These are phyloP conservation scores for Ustilago vetiveriae DNA, from an alignment of 1,284 basidiomycete species.

Conservation along the genomic window DNA sequence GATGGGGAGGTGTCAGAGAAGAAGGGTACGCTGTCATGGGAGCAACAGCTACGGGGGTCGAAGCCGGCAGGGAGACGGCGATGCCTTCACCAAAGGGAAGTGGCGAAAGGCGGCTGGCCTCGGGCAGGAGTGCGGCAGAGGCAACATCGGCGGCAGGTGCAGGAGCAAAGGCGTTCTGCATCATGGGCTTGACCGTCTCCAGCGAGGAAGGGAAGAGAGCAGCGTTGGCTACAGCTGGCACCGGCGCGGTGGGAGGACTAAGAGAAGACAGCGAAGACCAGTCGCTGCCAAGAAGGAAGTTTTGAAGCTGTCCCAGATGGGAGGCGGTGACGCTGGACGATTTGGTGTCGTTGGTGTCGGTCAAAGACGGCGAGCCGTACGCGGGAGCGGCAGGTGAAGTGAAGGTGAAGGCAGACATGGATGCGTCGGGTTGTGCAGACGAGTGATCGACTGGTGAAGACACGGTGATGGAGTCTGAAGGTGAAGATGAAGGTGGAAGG, in stretches of 20 bases:
- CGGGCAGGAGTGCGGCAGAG: not conserved
- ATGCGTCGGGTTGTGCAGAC: constrained; percentile 14
- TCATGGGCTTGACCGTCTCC: constrained; percentile 19
- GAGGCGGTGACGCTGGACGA: constrained; percentile 10
- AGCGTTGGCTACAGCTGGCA: constrained; percentile 5
- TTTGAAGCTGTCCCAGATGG: constrained; percentile 38
- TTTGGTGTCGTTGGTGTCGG: constrained; percentile 19
- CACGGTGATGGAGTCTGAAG: constrained; percentile 5
- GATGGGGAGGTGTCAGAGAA: constrained; percentile 31
- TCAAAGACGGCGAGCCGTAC: constrained; percentile 20
- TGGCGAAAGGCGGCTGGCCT: not conserved
- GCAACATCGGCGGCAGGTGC: not conserved
- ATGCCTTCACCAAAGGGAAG: not conserved
- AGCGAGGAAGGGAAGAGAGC: constrained; percentile 16
- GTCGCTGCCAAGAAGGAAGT: constrained; percentile 39
- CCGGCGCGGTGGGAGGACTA: constrained; percentile 14
- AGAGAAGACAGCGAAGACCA: constrained; percentile 43
- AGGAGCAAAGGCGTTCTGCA: not conserved
- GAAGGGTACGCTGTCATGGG: constrained; percentile 3
- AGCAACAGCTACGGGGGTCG: not conserved
- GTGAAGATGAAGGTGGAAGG: constrained; percentile 5
- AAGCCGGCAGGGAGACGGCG: not conserved
- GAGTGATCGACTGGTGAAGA: constrained; percentile 12
- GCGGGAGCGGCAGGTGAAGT: constrained; percentile 12
- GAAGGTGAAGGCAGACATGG: constrained; percentile 25